Evolutionary conservation across 371 early-diverging fungal species (phyloP).

Genomic region (Mortierella sp.): DNA sequence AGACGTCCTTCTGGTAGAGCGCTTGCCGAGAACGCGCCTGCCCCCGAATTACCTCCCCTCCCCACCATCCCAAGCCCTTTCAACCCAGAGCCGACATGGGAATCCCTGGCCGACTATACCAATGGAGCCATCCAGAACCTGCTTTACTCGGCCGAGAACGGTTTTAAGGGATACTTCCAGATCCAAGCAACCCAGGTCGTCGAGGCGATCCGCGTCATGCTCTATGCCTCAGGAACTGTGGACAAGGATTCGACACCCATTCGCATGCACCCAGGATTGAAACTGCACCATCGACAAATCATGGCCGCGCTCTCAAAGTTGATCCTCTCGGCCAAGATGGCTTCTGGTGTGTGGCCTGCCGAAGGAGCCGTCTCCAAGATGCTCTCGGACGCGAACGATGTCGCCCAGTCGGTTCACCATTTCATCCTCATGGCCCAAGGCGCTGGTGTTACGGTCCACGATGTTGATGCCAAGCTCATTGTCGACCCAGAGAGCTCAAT

Average conservation of each 20-base stretch:
- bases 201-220: constrained; percentile 85
- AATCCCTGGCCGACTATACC: constrained; percentile 45
- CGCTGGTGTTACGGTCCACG: constrained; percentile 70
- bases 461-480: constrained; percentile 63
- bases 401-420: constrained; percentile 79
- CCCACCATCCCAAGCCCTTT: constrained; percentile 49
- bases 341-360: constrained; percentile 86
- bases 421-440: constrained; percentile 86
- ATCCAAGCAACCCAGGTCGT: constrained; percentile 71
- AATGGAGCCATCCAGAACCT: constrained; percentile 42
- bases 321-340: constrained; percentile 86
- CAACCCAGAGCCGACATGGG: constrained; percentile 51
- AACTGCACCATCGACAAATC: constrained; percentile 83
- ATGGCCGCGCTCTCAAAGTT: constrained; percentile 87
- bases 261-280: constrained; percentile 73
- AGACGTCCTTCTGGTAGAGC: constrained; percentile 12
- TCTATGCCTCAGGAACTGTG: constrained; percentile 85
- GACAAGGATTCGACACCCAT: constrained; percentile 77
- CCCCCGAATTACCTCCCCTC: constrained; percentile 35
- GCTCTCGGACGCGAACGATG: constrained; percentile 73
- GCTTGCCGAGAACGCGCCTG: not conserved
- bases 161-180: constrained; percentile 63
- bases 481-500: constrained; percentile 34
- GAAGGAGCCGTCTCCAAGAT: constrained; percentile 82
- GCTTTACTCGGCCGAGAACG: constrained; percentile 49